phyloP scores from a whole-genome alignment of 257 asterid species.

The Cruciata laevipes region DNA sequence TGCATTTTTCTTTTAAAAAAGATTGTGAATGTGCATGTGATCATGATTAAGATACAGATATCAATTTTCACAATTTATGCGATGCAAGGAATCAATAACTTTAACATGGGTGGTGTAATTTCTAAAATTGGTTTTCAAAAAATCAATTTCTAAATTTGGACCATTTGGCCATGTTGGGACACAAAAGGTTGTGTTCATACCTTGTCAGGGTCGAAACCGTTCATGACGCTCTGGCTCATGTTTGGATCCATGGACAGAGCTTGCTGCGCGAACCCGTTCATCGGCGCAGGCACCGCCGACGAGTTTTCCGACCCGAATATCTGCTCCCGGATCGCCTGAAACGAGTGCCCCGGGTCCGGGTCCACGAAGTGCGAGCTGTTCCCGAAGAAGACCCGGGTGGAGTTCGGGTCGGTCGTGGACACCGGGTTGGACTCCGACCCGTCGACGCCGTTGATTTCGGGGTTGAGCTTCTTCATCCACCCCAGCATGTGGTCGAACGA shows the following conservation, averaged over 20 bases:
- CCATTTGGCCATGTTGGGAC: not conserved
- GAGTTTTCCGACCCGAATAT: conserved; percentile 60
- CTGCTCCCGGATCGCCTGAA: conserved; percentile 81
- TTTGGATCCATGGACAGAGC: conserved; percentile 60
- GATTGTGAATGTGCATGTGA: too few species aligned
- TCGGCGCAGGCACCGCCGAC: conserved; percentile 39
- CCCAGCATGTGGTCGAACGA: conserved; percentile 98
- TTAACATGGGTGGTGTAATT: too few species aligned
- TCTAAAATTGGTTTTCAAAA: not conserved
- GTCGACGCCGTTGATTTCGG: conserved; percentile 64
- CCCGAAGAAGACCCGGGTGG: conserved; percentile 39
- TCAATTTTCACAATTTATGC: too few species aligned
- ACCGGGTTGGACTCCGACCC: conserved; percentile 63
- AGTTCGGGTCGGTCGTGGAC: conserved; percentile 42
- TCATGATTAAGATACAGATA: too few species aligned
- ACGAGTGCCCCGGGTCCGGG: conserved; percentile 94
- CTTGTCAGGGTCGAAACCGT: conserved; percentile 74
- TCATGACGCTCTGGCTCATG: conserved; percentile 72
- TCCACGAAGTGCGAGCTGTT: conserved; percentile 61
- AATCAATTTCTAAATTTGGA: not conserved
- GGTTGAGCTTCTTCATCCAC: conserved; percentile 88
- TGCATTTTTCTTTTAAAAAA: too few species aligned
- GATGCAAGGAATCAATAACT: not conserved
- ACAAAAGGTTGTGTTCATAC: conserved; percentile 17
- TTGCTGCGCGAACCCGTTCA: conserved; percentile 89